These are phyloP conservation scores for Leccinum disarticulatum DNA, from an alignment of 768 basidiomycete genomes.

Conservation along the genomic window DNA sequence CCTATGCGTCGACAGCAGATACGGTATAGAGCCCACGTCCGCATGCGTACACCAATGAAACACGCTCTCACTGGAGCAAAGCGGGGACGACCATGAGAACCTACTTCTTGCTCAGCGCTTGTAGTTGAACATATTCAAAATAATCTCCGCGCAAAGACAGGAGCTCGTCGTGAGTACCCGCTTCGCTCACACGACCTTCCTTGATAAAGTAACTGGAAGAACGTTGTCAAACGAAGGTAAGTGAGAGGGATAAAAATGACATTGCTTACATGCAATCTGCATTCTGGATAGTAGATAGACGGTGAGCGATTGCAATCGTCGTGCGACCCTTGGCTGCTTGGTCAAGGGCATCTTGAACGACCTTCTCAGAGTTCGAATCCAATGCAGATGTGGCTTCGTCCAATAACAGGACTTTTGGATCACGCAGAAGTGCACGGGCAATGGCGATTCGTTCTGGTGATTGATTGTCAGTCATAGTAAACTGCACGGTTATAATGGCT, in stretches of 20 bases:
- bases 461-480: neutral
- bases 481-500: neutral
- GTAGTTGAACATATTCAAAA: constrained; percentile 87
- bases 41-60: neutral
- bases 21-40: neutral
- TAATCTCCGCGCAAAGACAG: constrained; percentile 64
- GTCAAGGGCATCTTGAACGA: constrained; percentile 94
- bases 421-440: constrained; percentile 86
- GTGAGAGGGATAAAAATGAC: neutral
- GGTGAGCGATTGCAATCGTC: constrained; percentile 95
- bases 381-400: constrained; percentile 92
- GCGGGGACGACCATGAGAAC: neutral
- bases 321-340: constrained; percentile 89
- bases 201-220: constrained; percentile 81
- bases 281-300: constrained; percentile 90
- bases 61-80: neutral
- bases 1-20: neutral
- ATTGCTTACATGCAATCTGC: constrained; percentile 77
- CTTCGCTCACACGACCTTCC: constrained; percentile 81
- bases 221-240: neutral
- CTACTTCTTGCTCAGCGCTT: constrained; percentile 56
- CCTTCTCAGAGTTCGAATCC: constrained; percentile 88
- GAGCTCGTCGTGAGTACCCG: constrained; percentile 86
- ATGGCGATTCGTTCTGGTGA: constrained; percentile 68
- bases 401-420: constrained; percentile 83